These are phyloP conservation scores for Ganoderma multipileum DNA, from an alignment of 1,284 basidiomycete species.

Conservation along the genomic window DNA sequence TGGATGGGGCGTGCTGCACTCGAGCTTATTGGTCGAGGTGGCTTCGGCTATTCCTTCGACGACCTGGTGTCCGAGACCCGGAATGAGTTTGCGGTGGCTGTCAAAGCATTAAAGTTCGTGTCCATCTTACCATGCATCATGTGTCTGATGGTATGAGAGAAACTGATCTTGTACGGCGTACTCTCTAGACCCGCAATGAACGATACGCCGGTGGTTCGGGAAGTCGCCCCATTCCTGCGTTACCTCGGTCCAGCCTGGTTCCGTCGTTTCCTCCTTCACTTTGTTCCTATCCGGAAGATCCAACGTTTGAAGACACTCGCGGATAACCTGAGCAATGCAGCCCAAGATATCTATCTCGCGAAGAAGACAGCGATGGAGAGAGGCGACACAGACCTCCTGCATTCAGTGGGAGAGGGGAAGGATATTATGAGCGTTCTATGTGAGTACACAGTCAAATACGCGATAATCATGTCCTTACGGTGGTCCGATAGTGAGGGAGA, in stretches of 20 bases:
- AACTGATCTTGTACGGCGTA: neutral
- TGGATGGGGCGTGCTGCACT: slow-evolving; percentile 47
- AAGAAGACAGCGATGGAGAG: slow-evolving; percentile 48
- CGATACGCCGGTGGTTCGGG: neutral
- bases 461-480: no score
- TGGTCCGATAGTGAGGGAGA: slow-evolving; percentile 6
- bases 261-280: slow-evolving; percentile 4
- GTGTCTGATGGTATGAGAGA: no score
- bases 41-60: slow-evolving; percentile 49
- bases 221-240: neutral
- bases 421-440: slow-evolving; percentile 38
- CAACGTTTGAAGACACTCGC: slow-evolving; percentile 30
- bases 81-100: slow-evolving; percentile 32
- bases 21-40: slow-evolving; percentile 40
- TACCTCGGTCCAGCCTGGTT: slow-evolving; percentile 1
- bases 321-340: slow-evolving; percentile 45
- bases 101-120: slow-evolving; percentile 21
- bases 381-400: slow-evolving; percentile 40
- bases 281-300: slow-evolving; percentile 2
- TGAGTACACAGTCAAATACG: neutral
- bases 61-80: slow-evolving; percentile 33
- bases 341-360: slow-evolving; percentile 44
- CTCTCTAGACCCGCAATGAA: neutral
- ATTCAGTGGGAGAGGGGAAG: slow-evolving; percentile 33
- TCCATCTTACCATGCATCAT: neutral